A percentile compares a stretch with the other conserved stretches of the same genome.
Conservation (phyloP, 352 stramenopile species). For the Peronospora belbahrii region DNA sequence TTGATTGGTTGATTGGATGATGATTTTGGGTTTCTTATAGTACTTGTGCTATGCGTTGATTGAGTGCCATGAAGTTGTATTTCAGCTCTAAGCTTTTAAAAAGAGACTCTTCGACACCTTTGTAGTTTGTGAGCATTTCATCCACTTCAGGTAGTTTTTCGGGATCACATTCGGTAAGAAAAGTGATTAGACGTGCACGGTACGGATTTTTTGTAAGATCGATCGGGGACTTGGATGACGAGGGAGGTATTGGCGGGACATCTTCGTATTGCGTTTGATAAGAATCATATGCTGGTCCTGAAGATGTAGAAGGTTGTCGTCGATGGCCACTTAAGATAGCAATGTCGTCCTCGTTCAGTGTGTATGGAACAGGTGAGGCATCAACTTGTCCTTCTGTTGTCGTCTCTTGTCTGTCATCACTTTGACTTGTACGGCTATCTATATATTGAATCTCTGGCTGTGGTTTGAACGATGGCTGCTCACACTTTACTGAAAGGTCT, state of each 20-base stretch:
- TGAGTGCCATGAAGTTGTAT: constrained; percentile 70
- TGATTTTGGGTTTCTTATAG: constrained; percentile 25
- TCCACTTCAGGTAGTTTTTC: constrained; percentile 58
- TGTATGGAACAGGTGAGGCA: constrained; percentile 39
- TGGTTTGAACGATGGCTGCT: not conserved
- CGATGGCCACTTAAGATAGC: constrained; percentile 55
- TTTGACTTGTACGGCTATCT: not conserved
- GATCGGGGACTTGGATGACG: constrained; percentile 3
- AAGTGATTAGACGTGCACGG: constrained; percentile 41
- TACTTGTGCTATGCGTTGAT: constrained; percentile 33
- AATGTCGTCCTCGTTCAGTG: constrained; percentile 58
- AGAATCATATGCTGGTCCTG: not conserved
- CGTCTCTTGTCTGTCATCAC: constrained; percentile 3
- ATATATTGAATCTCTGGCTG: not conserved
- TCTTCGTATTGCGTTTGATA: constrained; percentile 3
- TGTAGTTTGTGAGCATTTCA: constrained; percentile 70
- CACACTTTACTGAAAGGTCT: constrained; percentile 8
- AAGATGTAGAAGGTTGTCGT: constrained; percentile 1
- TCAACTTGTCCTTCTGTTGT: constrained; percentile 14
- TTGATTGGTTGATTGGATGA: too few relatives aligned
- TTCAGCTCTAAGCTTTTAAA: constrained; percentile 81
- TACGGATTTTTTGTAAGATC: constrained; percentile 33
- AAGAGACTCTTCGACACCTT: constrained; percentile 59
- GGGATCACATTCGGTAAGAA: constrained; percentile 63
- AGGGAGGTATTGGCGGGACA: constrained; percentile 4